These are phyloP conservation scores for Zopfia rhizophila DNA, from an alignment of 2,329 filamentous ascomycete genomes.

Conservation along the genomic window DNA sequence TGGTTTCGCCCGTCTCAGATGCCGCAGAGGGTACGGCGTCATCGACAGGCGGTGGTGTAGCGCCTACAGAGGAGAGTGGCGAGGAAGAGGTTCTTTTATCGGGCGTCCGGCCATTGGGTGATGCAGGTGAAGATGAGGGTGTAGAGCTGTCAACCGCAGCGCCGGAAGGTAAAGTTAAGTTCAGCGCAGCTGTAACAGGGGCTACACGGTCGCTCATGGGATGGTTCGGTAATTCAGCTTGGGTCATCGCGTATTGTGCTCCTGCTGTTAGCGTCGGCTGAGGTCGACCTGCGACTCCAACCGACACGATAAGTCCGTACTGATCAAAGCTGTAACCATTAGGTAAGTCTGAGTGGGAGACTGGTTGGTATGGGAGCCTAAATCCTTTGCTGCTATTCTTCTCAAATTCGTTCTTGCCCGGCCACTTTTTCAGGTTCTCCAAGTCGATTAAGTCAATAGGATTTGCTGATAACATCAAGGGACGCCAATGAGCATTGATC, in stretches of 20 bases:
- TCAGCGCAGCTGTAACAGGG: not conserved
- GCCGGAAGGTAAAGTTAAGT: not conserved
- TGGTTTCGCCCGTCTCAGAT: no score
- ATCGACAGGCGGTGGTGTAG: slow-evolving; percentile 4
- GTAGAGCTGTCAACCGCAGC: slow-evolving; percentile 5
- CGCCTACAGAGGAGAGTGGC: slow-evolving; percentile 9
- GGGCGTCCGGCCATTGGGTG: slow-evolving; percentile 1
- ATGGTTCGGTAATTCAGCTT: not conserved
- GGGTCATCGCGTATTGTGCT: not conserved
- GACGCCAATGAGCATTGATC: slow-evolving; percentile 11
- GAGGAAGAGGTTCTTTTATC: slow-evolving; percentile 9
- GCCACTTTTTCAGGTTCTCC: slow-evolving; percentile 16
- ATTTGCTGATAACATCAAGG: slow-evolving; percentile 14
- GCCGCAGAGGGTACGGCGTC: not conserved
- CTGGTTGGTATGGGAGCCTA: slow-evolving; percentile 11
- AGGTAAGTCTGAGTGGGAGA: slow-evolving; percentile 18
- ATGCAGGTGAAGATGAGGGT: not conserved
- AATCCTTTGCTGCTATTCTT: slow-evolving; percentile 17
- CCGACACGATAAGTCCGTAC: slow-evolving; percentile 21
- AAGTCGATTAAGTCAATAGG: slow-evolving; percentile 18
- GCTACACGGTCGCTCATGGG: not conserved
- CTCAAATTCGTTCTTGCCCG: slow-evolving; percentile 14
- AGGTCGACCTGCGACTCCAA: slow-evolving; percentile 7
- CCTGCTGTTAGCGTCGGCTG: not conserved
- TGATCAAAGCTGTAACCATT: slow-evolving; percentile 23